Base-by-base conservation (phyloP, 257 asterid genomes). In the Osmanthus fragrans region DNA sequence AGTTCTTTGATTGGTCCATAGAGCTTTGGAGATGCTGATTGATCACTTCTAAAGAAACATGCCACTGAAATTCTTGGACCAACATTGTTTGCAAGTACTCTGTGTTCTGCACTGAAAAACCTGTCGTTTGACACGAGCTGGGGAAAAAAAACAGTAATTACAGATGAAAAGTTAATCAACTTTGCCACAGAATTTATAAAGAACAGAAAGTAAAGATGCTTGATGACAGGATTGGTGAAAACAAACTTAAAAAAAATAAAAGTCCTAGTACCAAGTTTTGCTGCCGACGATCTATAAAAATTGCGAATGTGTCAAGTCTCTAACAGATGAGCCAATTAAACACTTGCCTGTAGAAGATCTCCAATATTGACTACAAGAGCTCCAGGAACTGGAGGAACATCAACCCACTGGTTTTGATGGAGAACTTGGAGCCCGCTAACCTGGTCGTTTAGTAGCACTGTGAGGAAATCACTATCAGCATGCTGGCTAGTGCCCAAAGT, bases 21-120 rank as follows among this genome's bases (percentile, higher is more conserved):
- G 0, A 82, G 49, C 77, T 69, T 45, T 33, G 78, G n/a, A 9
- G 87, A 70, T 54, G 67, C 47, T 7, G 0, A 12, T 7, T 10
- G 2, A 23, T 78, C 88, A 4, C 71, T 74, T 70, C 86, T 82
- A 72, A 89, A 85, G 83, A 90, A 89, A 73, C 86, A 66, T 8
- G 94, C 96, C 13, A 90, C 84, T 5, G 96, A 90, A 63, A 87
- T 82, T 77, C 96, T 87, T n/a, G 92, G 82, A 12, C 81, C 71
- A 0, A 4, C 71, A 70, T 54, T 79, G 21, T 81, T 89, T 2
- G 84, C 88, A 8, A 84, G 29, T 11, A 89, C 96, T 75, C 94
- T 84, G 36, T 91, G 96, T 23, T 86, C 84, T 1, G 87, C 73
- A 71, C 96, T 91, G n/a, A 77, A 73, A 73, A 88, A 88, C 79